Conservation (phyloP, 192 early-diverging fungal genomes). For the Coemansia sp. region DNA sequence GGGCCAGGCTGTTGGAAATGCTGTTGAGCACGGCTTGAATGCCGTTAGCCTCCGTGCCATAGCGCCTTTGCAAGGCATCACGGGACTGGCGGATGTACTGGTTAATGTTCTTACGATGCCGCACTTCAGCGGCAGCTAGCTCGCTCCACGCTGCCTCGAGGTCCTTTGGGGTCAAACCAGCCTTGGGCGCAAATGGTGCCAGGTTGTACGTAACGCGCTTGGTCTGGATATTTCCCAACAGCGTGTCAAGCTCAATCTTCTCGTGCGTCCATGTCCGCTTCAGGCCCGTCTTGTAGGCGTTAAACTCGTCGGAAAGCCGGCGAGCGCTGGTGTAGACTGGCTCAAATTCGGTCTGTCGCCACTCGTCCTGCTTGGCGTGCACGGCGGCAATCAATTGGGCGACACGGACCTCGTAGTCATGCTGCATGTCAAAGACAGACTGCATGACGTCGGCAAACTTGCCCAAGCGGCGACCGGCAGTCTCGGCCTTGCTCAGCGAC, state of each 20-base stretch:
- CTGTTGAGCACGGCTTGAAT: constrained; percentile 71
- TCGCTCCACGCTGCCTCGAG: constrained; percentile 76
- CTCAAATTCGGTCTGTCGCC: constrained; percentile 64
- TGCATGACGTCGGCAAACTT: constrained; percentile 88
- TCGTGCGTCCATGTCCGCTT: constrained; percentile 91
- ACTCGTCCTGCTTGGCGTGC: constrained; percentile 59
- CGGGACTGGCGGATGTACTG: constrained; percentile 80
- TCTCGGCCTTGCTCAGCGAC: constrained; percentile 73
- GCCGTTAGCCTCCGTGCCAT: constrained; percentile 79
- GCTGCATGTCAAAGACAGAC: constrained; percentile 88
- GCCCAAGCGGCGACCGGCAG: constrained; percentile 88
- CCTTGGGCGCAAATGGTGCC: constrained; percentile 76
- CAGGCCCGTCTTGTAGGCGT: constrained; percentile 74
- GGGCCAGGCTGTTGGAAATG: constrained; percentile 63
- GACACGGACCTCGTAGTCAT: constrained; percentile 90
- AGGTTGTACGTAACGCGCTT: constrained; percentile 95
- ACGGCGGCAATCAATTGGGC: constrained; percentile 69
- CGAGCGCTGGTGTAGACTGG: constrained; percentile 76
- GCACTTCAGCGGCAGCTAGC: constrained; percentile 71
- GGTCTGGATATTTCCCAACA: constrained; percentile 95
- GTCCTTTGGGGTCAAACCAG: constrained; percentile 63
- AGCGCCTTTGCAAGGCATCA: constrained; percentile 74
- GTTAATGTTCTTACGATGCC: constrained; percentile 79
- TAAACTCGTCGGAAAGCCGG: constrained; percentile 69
- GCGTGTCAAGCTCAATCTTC: constrained; percentile 84